Percentiles rank a stretch among this genome's conserved stretches.
phyloP scores from a whole-genome alignment of 2,329 filamentous ascomycete species.

The Botrytis medusae region DNA sequence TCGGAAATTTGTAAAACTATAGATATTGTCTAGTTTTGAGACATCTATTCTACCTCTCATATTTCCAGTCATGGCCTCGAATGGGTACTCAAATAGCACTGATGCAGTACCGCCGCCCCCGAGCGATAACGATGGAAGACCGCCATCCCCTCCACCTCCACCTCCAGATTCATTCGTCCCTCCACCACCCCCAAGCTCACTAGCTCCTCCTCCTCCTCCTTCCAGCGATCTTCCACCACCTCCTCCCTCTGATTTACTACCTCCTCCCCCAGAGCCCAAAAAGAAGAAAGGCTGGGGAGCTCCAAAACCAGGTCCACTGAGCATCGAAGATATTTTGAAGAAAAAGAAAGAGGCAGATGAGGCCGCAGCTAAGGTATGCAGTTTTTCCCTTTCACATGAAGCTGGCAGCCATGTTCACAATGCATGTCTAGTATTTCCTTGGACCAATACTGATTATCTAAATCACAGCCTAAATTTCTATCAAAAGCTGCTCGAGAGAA shows the following conservation, averaged over 20 bases:
- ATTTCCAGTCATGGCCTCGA: constrained; percentile 21
- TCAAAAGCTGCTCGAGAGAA: constrained; percentile 80
- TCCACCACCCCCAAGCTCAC: constrained; percentile 44
- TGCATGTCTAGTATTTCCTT: constrained; percentile 33
- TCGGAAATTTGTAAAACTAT: background rate
- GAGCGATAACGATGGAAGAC: constrained; percentile 31
- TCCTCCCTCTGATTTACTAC: constrained; percentile 41
- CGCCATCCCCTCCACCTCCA: constrained; percentile 40
- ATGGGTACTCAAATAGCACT: constrained; percentile 30
- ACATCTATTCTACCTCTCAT: background rate
- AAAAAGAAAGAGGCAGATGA: constrained; percentile 86
- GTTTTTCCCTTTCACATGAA: background rate
- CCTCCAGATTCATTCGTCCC: constrained; percentile 44
- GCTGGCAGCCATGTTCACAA: constrained; percentile 38
- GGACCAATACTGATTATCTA: constrained; percentile 30
- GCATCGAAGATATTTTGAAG: constrained; percentile 80
- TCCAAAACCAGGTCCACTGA: constrained; percentile 56
- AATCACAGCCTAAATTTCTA: constrained; percentile 71
- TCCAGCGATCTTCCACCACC: constrained; percentile 39
- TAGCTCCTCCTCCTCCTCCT: constrained; percentile 36
- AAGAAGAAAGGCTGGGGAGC: constrained; percentile 56
- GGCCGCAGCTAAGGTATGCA: constrained; percentile 69
- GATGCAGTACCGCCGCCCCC: constrained; percentile 32
- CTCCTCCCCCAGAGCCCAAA: constrained; percentile 49
- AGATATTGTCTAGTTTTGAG: background rate